Evolutionary conservation across 768 basidiomycete species (phyloP).

Genomic region (Russula brevipes): DNA sequence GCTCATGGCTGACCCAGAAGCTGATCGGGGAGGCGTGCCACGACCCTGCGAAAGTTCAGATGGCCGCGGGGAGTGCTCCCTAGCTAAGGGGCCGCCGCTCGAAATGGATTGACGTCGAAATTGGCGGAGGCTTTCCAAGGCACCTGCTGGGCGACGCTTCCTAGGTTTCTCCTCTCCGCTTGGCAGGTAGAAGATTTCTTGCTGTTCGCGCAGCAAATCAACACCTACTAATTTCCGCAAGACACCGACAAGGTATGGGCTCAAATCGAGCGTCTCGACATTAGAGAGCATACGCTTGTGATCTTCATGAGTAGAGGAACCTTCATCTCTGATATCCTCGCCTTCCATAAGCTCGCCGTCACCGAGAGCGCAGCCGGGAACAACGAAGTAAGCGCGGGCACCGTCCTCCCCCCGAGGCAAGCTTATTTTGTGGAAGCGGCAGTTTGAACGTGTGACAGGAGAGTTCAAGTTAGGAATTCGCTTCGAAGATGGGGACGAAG

Average conservation of each 20-base stretch:
- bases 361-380: slow-evolving; percentile 62
- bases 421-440: slow-evolving; percentile 64
- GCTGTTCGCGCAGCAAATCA: slow-evolving; percentile 56
- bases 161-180: slow-evolving; percentile 39
- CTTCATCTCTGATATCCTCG: slow-evolving; percentile 59
- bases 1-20: slow-evolving; percentile 11
- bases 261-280: slow-evolving; percentile 48
- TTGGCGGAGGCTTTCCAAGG: slow-evolving; percentile 15
- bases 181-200: slow-evolving; percentile 61
- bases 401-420: slow-evolving; percentile 51
- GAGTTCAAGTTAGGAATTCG: slow-evolving; percentile 32
- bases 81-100: background rate
- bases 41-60: slow-evolving; percentile 8
- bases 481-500: slow-evolving; percentile 13
- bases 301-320: slow-evolving; percentile 50
- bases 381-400: slow-evolving; percentile 55
- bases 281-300: slow-evolving; percentile 41
- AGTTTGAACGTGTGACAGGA: slow-evolving; percentile 62
- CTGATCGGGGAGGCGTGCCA: slow-evolving; percentile 6
- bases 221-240: slow-evolving; percentile 59
- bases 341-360: slow-evolving; percentile 49
- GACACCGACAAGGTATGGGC: slow-evolving; percentile 48
- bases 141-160: slow-evolving; percentile 18
- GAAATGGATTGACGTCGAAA: slow-evolving; percentile 21
- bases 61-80: slow-evolving; percentile 14